These are phyloP conservation scores for Globisporangium abappressorium DNA, from an alignment of 352 stramenopile species.

Conservation along the genomic window DNA sequence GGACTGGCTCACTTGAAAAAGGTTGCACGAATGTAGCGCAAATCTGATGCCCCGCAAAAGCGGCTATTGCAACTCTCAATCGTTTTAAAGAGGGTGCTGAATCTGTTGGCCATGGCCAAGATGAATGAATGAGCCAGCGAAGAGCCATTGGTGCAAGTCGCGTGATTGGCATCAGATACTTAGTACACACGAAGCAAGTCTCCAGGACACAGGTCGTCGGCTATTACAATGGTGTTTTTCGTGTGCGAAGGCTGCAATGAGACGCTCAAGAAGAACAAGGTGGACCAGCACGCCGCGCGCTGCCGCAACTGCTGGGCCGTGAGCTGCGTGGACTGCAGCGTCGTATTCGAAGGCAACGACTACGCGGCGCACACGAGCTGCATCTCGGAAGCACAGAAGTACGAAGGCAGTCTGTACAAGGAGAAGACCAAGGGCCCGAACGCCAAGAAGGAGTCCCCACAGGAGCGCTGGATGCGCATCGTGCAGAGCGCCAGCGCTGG, in stretches of 20 bases:
- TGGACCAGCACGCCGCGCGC: conserved; percentile 84
- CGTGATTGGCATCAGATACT: not conserved
- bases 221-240: conserved; percentile 73
- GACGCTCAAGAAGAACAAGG: conserved; percentile 94
- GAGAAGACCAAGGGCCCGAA: conserved; percentile 57
- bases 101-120: not conserved
- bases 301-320: conserved; percentile 89
- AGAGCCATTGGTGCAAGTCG: not conserved
- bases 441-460: conserved; percentile 77
- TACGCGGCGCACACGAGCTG: conserved; percentile 90
- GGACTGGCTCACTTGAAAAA: not conserved
- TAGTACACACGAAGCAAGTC: not conserved
- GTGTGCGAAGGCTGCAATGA: conserved; percentile 88
- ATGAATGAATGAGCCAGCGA: not conserved
- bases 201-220: too few relatives aligned
- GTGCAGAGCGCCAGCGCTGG: conserved; percentile 52
- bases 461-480: conserved; percentile 85
- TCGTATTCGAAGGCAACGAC: conserved; percentile 88
- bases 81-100: not conserved
- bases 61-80: not conserved
- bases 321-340: conserved; percentile 93
- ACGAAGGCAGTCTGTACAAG: conserved; percentile 87
- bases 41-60: not conserved
- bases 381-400: conserved; percentile 94
- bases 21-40: conserved; percentile 1